Base-by-base conservation (phyloP, 2,329 filamentous ascomycete species). In the Epicoccum sorghinum region DNA sequence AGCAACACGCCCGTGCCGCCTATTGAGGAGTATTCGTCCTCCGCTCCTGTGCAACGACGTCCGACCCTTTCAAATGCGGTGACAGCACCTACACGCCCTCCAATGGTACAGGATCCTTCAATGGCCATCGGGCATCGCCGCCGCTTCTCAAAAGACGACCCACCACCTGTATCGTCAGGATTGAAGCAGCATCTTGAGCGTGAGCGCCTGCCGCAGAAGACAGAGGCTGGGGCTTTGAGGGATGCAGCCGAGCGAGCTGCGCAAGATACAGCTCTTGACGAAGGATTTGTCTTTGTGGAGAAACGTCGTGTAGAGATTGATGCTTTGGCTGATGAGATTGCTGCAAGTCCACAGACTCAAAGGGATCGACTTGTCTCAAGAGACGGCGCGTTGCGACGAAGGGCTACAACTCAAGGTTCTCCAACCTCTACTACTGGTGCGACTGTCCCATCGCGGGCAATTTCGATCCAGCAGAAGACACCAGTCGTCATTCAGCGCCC, bases 271-370 rank as follows among this genome's bases (percentile, higher is more conserved):
- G 90, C 90, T 1, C 89, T 96, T 65, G 93, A 96, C 71, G 86
- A 93, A 61, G 95, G 98, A 62, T 99, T 98, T 67, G 93, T 99
- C 18, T 82, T 98, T 24, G 91, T 99, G 10, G 95, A 99, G 78
- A 96, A 97, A 79, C 87, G 89, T 61, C 89, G 92, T 18, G 93
- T 99, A 9, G 93, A 98, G 74, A 93, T 99, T 45, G 98, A 99
- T 73, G 95, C 95, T 3, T 89, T 99, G 67, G 95, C 95, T 22
- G 95, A 99, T 74, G 93, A 98, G 75, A 80, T 99, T 70, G 93
- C 91, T 39, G 89, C 92, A 47, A 93, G 90, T 67, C 89, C 90
- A 42, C 86, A 86, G 44, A 66, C 66, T 23, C 71, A 81, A 55
- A 73, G 82, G 60, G 74, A 80, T 32, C 71, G 73, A 22, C 70